Evolutionary conservation across 148 eudicot genomes (phyloP), one percentile per base, ranked within the genome.

Genomic region (Chenopodium suecicum): DNA sequence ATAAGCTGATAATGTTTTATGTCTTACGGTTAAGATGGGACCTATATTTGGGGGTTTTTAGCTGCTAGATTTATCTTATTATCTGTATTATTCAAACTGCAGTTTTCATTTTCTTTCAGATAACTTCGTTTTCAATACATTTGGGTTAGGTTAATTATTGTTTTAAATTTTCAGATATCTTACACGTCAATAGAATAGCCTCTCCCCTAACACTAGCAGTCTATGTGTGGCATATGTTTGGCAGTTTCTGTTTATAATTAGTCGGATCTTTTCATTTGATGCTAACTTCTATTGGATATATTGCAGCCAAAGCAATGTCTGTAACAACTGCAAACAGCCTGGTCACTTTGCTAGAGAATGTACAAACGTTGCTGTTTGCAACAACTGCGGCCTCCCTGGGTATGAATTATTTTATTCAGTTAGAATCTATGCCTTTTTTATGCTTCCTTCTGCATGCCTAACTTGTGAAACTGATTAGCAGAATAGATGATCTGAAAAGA

Each of bases 341-440:
- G 91, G 91, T 74, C 91, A 89, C 69, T 89, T 84, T 77, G 88
- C 91, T 9, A 81, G 91, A 84, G 91, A 89, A 54, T 89, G 91
- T 79, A 85, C 91, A 29, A 89, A 89, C 82, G 89, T 86, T 72
- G 91, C 89, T 73, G 85, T 89, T 69, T 89, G 91, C 60, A 85
- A 89, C 88, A 89, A 85, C 71, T 89, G 91, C 65, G 91, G 91
- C 23, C 89, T 89, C 83, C 91, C 91, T 11, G 91, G 91, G 91
- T 89, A 89, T 68, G 3, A 1, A 44, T 68, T 69, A 32, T 56
- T 27, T 37, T 29, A 32, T 52, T 11, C 23, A 25, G 10, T 50
- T 20, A 67, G 31, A 16, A 34, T 13, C 6, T 71, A 2, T 31
- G 12, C 7, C 1, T 2, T 65, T 41, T 22, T 34, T 8, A 2